Conservation (phyloP, 768 basidiomycete genomes). For the Pleurotus tuoliensis region DNA sequence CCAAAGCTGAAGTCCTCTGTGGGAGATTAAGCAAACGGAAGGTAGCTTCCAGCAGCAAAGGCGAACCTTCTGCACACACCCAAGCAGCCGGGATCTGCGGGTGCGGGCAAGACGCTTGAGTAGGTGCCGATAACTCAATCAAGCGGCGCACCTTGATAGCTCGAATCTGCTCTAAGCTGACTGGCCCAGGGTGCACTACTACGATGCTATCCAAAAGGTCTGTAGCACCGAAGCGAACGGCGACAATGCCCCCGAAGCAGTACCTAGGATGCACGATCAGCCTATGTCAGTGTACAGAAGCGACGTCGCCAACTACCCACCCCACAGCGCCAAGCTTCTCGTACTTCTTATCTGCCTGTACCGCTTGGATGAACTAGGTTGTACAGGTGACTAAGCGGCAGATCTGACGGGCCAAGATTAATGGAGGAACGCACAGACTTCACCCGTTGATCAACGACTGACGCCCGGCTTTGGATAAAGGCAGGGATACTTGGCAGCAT, state of each 20-base stretch:
- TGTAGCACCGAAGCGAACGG: constrained; percentile 32
- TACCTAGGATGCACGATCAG: constrained; percentile 23
- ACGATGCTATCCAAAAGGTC: constrained; percentile 34
- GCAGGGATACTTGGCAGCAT: constrained; percentile 23
- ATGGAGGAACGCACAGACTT: constrained; percentile 23
- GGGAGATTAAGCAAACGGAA: neutral
- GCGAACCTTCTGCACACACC: constrained; percentile 15
- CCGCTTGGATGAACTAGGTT: constrained; percentile 30
- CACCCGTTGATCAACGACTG: constrained; percentile 27
- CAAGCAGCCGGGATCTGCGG: constrained; percentile 14
- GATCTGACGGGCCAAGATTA: neutral
- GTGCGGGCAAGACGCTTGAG: neutral
- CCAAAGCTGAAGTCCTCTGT: constrained; percentile 36
- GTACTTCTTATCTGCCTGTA: constrained; percentile 37
- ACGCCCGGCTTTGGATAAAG: constrained; percentile 27
- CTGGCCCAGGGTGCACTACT: constrained; percentile 35
- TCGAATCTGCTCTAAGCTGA: constrained; percentile 28
- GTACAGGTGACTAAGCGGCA: neutral
- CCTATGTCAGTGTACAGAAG: neutral
- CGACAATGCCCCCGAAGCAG: constrained; percentile 38
- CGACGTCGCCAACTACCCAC: constrained; percentile 17
- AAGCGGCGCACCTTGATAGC: constrained; percentile 26
- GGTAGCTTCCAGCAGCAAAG: no score
- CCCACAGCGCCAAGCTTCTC: constrained; percentile 41
- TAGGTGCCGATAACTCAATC: no score